Evolutionary conservation across 2,329 filamentous ascomycete species (phyloP), one percentile per base, ranked within the genome.

Genomic region (Xylaria sp.): DNA sequence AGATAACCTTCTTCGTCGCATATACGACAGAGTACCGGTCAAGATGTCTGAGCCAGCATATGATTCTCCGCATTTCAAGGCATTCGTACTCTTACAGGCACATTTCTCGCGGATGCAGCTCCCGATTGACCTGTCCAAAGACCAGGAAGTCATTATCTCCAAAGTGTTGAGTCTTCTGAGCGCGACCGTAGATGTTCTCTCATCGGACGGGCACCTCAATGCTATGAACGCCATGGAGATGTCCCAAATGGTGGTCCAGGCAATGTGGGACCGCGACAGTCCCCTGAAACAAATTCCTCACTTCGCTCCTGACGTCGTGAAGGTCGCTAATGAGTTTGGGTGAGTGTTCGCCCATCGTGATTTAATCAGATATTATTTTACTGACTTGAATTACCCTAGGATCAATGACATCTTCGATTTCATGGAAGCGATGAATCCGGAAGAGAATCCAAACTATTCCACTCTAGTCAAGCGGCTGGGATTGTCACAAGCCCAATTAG

Each of bases 211-310:
- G 14, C 93, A 98, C 76, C 86, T 99, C 70, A 99, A 99, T 78
- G 95, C 96, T 68, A 97, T 98, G 91, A 94, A 92, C 75, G 96
- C 96, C 32, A 99, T 99, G 95, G 96, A 99, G 80, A 93, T 99
- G 88, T 97, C 93, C 12, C 96, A 99, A 79, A 99, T 99, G 96
- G 93, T 97, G 61, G 94, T 99, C 2, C 96, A 99, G 82, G 94
- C 92, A 58, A 97, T 98, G 93, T 99, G 96, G 96, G 95, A 99
- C 82, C 92, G 94, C 66, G 96, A 99, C 80, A 97, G 93, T 75
- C 94, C 96, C 47, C 86, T 99, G 73, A 98, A 98, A 84, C 96
- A 99, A 81, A 98, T 99, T 77, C 96, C 96, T 73, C 93, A 98
- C 83, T 98, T 98, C 79, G 89, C 91, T 17, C 88, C 91, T 45